Conservation (phyloP, 257 asterid species). For the Gentiana straminea region DNA sequence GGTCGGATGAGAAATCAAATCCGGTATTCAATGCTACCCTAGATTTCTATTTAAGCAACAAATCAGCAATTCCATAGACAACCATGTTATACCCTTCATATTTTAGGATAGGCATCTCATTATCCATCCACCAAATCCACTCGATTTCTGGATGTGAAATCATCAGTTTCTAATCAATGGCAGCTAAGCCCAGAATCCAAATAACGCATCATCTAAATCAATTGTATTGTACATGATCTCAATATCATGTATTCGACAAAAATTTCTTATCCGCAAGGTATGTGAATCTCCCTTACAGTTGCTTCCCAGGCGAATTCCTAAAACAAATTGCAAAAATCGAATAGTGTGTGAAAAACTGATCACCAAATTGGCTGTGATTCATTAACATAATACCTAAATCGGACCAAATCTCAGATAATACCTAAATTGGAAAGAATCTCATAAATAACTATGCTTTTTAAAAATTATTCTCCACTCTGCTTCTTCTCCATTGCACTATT, state of each 20-base stretch:
- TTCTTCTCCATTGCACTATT: no score
- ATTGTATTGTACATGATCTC: conserved; percentile 36
- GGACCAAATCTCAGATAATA: no score
- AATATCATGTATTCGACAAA: conserved; percentile 31
- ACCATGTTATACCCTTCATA: conserved; percentile 22
- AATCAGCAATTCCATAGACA: conserved; percentile 24
- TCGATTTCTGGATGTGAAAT: conserved; percentile 36
- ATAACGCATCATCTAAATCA: conserved; percentile 20
- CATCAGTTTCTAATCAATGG: conserved; percentile 32
- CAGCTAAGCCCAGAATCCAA: conserved; percentile 39
- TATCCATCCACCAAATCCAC: conserved; percentile 49
- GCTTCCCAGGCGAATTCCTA: no score
- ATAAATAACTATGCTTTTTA: no score
- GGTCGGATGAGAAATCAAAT: no score
- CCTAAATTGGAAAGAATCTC: no score
- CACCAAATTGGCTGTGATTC: no score
- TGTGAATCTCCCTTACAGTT: no score
- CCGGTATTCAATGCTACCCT: conserved; percentile 38
- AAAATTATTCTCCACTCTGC: no score
- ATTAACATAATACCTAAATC: no score
- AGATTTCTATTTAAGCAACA: conserved; percentile 22
- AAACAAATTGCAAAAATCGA: no score
- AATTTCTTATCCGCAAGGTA: conserved; percentile 2
- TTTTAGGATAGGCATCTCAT: conserved; percentile 25
- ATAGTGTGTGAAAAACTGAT: no score